Evolutionary conservation across 2,329 filamentous ascomycete species (phyloP).

Genomic region (Lasiodiplodia citricola): DNA sequence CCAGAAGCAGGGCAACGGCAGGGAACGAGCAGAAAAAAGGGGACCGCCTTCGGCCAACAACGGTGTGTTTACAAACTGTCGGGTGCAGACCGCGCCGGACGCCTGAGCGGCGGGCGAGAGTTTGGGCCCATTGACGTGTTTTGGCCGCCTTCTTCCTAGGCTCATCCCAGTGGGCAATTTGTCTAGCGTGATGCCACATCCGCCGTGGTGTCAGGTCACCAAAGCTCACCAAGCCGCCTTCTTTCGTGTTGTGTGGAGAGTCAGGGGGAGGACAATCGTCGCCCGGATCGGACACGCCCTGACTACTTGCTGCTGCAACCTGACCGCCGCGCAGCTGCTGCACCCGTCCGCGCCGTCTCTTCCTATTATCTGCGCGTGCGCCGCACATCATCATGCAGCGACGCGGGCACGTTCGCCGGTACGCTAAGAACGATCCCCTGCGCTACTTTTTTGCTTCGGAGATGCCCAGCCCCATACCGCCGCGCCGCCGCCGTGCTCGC

Average conservation of each 20-base stretch:
- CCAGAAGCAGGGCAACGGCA: not conserved
- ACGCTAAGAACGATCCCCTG: not conserved
- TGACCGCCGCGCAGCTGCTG: not conserved
- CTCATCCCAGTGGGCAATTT: constrained; percentile 21
- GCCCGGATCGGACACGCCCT: constrained; percentile 4
- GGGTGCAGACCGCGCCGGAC: constrained; percentile 10
- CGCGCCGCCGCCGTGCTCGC: constrained; percentile 5
- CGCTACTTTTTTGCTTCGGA: constrained; percentile 5
- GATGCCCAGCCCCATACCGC: not conserved
- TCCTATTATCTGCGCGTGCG: not conserved
- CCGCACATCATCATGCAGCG: constrained; percentile 1
- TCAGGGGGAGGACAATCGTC: constrained; percentile 18
- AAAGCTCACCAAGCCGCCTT: not conserved
- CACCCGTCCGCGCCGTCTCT: not conserved
- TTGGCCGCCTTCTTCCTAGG: not conserved
- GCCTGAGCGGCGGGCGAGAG: constrained; percentile 10
- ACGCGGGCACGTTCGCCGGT: not conserved
- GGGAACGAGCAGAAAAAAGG: constrained; percentile 2
- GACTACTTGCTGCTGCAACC: not conserved
- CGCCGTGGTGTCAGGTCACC: constrained; percentile 22
- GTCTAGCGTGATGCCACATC: constrained; percentile 23
- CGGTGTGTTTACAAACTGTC: constrained; percentile 22
- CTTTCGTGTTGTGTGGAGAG: constrained; percentile 1
- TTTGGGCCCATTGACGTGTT: constrained; percentile 18
- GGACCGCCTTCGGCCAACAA: constrained; percentile 1